A percentile compares a stretch with the other conserved stretches of the same genome.
Conservation (phyloP, 257 asterid genomes). For the Ocimum tenuiflorum region DNA sequence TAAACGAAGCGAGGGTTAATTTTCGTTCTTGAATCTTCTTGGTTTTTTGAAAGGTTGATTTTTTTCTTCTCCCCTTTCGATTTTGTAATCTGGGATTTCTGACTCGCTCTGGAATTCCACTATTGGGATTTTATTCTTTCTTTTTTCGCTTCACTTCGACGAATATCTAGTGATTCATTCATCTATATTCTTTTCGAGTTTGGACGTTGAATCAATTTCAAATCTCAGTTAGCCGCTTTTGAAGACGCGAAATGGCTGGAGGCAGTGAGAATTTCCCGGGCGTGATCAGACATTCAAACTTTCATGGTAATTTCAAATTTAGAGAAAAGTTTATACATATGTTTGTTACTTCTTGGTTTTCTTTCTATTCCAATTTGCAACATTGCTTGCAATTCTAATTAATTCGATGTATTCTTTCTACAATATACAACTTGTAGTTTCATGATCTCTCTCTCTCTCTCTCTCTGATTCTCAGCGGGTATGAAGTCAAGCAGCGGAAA, state of each 20-base stretch:
- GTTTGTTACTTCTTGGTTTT: not conserved
- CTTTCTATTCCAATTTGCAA: not conserved
- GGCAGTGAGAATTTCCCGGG: slow-evolving; percentile 47
- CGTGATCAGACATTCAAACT: slow-evolving; percentile 40
- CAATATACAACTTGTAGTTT: not conserved
- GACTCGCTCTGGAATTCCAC: not conserved
- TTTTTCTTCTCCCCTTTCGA: not conserved
- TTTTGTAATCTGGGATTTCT: slow-evolving; percentile 6
- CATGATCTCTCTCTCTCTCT: not conserved
- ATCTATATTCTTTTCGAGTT: not conserved
- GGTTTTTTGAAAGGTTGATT: not conserved
- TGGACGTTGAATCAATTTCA: not conserved
- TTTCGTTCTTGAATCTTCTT: slow-evolving; percentile 19
- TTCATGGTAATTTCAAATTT: slow-evolving; percentile 38
- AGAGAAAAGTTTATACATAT: not conserved
- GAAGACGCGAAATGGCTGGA: slow-evolving; percentile 42
- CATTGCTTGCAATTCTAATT: not conserved
- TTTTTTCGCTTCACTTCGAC: not conserved
- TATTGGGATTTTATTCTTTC: too few species aligned
- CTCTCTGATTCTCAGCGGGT: slow-evolving; percentile 22
- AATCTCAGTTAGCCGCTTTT: not conserved
- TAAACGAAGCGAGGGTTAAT: not conserved
- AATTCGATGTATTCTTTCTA: not conserved
- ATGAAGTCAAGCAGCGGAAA: slow-evolving; percentile 21
- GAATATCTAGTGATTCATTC: not conserved